Base-by-base conservation (phyloP, 2,329 filamentous ascomycete species). In the Byssoonygena ceratinophila region DNA sequence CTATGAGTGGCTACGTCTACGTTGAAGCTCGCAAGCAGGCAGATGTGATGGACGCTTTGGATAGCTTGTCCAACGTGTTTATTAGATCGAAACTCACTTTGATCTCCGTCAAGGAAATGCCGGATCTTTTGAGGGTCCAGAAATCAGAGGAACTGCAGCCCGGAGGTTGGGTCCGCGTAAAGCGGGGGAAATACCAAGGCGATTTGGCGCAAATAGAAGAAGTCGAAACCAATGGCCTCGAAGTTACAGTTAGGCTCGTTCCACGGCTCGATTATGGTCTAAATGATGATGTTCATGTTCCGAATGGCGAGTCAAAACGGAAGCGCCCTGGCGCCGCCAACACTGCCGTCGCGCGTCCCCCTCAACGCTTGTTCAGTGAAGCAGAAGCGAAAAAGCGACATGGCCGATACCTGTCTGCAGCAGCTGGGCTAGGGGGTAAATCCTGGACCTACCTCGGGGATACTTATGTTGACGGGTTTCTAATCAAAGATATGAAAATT, bases 61-160 rank as follows among this genome's bases (percentile, higher is more conserved):
- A 95, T 56, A 86, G 84, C 39, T 80, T 98, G 63, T 80, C 87
- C 56, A 89, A 95, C 64, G 85, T 94, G 34, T 98, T 96, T 66
- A 87, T 91, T 51, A 82, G 88, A 53, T 85, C 81, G 25, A 92
- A 89, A 69, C 84, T 92, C 72, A 80, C 90, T 41, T 75, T 97
- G 48, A 88, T 98, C 39, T 87, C 92, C 46, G 89, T 97, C 63
- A 94, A 94, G 68, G 92, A 98, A 69, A 95, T 96, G 83, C 91
- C 92, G 1, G 92, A 97, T 69, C 78, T 98, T n/a, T 76, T 98
- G 16, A 82, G 89, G 48, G 87, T 94, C 25, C 83, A 82, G 55
- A 95, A 95, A 72, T 91, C 85, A 2, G 86, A 89, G 45, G 82
- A 83, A 23, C 75, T 98, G 31, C 82, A 92, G 60, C 85, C 85